Evolutionary conservation across 345 rosid genomes (phyloP).

Genomic region (Heritiera littoralis): DNA sequence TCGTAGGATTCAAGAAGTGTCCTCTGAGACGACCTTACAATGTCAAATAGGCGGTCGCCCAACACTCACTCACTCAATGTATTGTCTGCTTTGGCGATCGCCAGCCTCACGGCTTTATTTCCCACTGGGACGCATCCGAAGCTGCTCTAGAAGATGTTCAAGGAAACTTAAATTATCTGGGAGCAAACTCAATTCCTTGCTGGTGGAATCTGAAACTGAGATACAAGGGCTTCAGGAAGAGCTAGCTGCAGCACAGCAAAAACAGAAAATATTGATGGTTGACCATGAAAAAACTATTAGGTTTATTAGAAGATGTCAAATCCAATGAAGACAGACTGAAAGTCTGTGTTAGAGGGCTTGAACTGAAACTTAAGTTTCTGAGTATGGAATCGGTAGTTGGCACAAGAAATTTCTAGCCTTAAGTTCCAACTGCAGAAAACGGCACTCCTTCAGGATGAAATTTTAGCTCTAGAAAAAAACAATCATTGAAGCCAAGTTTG

Average conservation of each 20-base stretch:
- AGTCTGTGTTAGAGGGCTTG: conserved; percentile 44
- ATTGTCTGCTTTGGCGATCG: conserved; percentile 24
- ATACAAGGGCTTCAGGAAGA: conserved; percentile 37
- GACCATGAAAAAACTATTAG: conserved; percentile 57
- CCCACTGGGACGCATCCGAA: conserved; percentile 11
- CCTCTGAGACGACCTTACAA: too few species aligned
- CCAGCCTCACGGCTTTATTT: conserved; percentile 29
- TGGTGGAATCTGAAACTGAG: conserved; percentile 42
- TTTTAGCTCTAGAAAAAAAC: conserved; percentile 45
- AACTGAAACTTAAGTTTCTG: conserved; percentile 48
- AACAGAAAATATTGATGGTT: conserved; percentile 54
- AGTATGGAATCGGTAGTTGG: conserved; percentile 45
- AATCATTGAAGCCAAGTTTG: conserved; percentile 47
- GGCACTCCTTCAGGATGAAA: conserved; percentile 50
- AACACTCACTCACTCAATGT: too few species aligned
- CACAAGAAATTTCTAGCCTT: conserved; percentile 54
- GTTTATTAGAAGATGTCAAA: conserved; percentile 56
- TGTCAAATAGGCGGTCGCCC: too few species aligned
- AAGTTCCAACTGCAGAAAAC: conserved; percentile 51
- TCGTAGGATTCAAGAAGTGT: too few species aligned
- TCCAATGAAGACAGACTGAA: conserved; percentile 53
- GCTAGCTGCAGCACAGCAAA: conserved; percentile 47
- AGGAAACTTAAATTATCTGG: conserved; percentile 38
- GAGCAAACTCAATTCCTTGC: conserved; percentile 30
- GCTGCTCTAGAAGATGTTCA: conserved; percentile 42